Base-by-base conservation (phyloP, 2,329 filamentous ascomycete species). In the Ambrosiella cleistominuta region DNA sequence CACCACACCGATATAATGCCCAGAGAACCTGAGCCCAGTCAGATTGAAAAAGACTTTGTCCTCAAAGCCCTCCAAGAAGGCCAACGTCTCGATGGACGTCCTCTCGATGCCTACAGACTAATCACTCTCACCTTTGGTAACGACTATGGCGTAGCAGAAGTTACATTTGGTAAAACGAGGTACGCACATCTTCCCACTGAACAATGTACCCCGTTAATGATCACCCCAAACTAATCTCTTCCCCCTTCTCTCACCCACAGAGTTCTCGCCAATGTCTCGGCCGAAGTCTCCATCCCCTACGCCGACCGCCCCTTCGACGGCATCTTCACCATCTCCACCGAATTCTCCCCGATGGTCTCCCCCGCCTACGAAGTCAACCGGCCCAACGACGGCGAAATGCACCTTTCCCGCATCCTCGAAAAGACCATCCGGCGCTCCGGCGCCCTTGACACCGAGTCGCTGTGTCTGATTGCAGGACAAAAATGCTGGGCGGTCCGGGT, bases 401-500 rank as follows among this genome's bases (percentile, higher is more conserved):
- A 95, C 47, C 81, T 97, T 36, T 89, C 90, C 8, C 83, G 91
- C 39, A 79, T 93, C 47, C 82, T 98, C 17, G 93, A 98, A 70
- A 95, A 95, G 72, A 91, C 93, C 7, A 82, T 97, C 61, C 89
- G 93, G 47, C 84, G 93, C 61, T 95, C 90, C 1, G 86, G 86
- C 64, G 91, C 93, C 6, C 80, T 98, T 45, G 91, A 97, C 69
- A 95, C 90, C 39, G 93, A 98, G 71, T 95, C 90, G 3, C 78
- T 98, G 50, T 98, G 93, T 70, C 87, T 98, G 19, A 77, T 96
- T 36, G 89, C 93, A 9, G 90, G 88, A 7, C 77, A 86, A 61
- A 95, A 94, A 70, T 93, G 87, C 73, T 98, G 93, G 82, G 85
- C 85, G 61, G 78, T 98, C 62, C 83, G 91, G 60, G 90, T 88